phyloP scores from a whole-genome alignment of 495 filamentous ascomycete genomes.

The Neohortaea acidophila region DNA sequence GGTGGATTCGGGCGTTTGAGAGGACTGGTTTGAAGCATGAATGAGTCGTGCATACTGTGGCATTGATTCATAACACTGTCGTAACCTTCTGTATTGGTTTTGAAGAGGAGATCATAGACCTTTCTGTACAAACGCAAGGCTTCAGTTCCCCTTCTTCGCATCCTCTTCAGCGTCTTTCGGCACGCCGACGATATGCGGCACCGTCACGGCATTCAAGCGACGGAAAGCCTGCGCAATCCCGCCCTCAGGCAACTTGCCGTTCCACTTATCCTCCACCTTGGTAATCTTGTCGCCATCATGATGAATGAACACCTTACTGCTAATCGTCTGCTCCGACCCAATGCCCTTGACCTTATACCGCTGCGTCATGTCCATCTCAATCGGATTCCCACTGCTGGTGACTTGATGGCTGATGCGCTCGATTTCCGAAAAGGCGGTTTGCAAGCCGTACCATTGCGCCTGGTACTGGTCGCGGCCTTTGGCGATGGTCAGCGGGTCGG shows the following conservation, averaged over 20 bases:
- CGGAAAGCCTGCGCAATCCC: conserved; percentile 38
- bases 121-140: background rate
- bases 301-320: conserved; percentile 34
- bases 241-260: conserved; percentile 37
- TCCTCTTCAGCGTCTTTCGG: conserved; percentile 44
- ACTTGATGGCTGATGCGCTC: conserved; percentile 36
- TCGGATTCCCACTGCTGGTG: conserved; percentile 38
- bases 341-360: conserved; percentile 40
- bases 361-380: conserved; percentile 36
- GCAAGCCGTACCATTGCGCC: conserved; percentile 39
- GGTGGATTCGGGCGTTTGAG: background rate
- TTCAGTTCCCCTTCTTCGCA: conserved; percentile 17
- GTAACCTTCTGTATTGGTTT: no score
- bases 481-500: conserved; percentile 38
- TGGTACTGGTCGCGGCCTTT: conserved; percentile 34
- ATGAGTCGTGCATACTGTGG: no score
- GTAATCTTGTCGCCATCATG: conserved; percentile 33
- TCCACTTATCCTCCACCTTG: conserved; percentile 43
- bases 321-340: conserved; percentile 37
- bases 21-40: no score
- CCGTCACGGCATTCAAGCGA: conserved; percentile 38
- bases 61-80: no score
- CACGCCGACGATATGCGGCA: conserved; percentile 40
- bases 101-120: no score
- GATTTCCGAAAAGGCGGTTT: conserved; percentile 32